Evolutionary conservation across 2,329 filamentous ascomycete species (phyloP).

Genomic region (Xylaria sp.): DNA sequence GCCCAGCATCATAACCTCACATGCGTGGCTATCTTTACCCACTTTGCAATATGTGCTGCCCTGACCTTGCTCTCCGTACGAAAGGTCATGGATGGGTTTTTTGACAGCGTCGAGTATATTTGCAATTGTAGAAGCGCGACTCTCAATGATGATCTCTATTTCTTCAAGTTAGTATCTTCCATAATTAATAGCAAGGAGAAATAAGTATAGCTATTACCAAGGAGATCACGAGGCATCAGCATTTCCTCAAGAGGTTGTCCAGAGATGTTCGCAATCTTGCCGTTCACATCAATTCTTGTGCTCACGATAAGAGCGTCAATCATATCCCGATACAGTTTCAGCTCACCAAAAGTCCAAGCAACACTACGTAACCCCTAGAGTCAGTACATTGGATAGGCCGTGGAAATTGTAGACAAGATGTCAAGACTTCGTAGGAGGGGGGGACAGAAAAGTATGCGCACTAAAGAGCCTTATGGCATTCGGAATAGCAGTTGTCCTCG

Average conservation of each 20-base stretch:
- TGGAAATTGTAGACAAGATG: neutral
- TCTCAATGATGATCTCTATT: slow-evolving; percentile 33
- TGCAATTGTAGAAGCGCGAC: slow-evolving; percentile 33
- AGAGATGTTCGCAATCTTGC: slow-evolving; percentile 39
- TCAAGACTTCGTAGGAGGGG: neutral
- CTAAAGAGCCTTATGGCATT: slow-evolving; percentile 40
- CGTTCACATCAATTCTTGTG: slow-evolving; percentile 34
- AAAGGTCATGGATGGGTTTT: slow-evolving; percentile 31
- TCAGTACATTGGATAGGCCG: slow-evolving; percentile 6
- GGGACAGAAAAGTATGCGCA: slow-evolving; percentile 2
- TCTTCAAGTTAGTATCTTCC: slow-evolving; percentile 3
- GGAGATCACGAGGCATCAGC: slow-evolving; percentile 38
- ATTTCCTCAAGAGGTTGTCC: slow-evolving; percentile 39
- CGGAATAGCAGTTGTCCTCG: slow-evolving; percentile 16
- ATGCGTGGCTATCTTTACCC: slow-evolving; percentile 33
- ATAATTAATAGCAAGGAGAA: neutral
- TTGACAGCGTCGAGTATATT: slow-evolving; percentile 36
- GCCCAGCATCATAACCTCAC: slow-evolving; percentile 45
- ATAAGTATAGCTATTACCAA: slow-evolving; percentile 37
- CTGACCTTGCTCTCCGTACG: slow-evolving; percentile 8
- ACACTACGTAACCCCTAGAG: slow-evolving; percentile 23
- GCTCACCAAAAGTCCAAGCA: slow-evolving; percentile 43
- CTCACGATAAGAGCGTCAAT: slow-evolving; percentile 40
- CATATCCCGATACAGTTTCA: slow-evolving; percentile 41
- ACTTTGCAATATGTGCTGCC: slow-evolving; percentile 38